phyloP scores from a whole-genome alignment of 2,329 filamentous ascomycete species.

The Talaromyces sp. region DNA sequence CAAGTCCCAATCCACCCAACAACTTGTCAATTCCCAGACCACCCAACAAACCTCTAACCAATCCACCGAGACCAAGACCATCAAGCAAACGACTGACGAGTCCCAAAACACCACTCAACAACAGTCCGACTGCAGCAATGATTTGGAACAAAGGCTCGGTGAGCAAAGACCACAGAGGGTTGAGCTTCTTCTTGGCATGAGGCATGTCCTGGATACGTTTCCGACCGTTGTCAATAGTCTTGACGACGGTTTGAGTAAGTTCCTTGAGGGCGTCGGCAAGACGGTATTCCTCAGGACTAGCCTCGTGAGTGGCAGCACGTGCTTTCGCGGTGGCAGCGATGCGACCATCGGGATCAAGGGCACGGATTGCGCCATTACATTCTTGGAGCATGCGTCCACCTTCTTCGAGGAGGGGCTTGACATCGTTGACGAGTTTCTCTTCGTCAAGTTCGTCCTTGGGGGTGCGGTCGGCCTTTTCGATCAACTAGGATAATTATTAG shows the following conservation, averaged over 20 bases:
- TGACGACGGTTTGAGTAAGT: conserved; percentile 73
- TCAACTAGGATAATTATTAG: conserved; percentile 50
- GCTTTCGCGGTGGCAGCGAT: conserved; percentile 83
- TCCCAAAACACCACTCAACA: conserved; percentile 77
- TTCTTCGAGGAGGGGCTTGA: conserved; percentile 85
- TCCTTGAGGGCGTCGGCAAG: conserved; percentile 82
- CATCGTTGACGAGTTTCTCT: conserved; percentile 78
- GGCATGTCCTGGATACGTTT: conserved; percentile 88
- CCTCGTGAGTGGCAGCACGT: conserved; percentile 69
- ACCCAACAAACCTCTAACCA: conserved; percentile 73
- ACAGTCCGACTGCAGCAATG: conserved; percentile 77
- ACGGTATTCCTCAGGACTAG: conserved; percentile 76
- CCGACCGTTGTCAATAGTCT: conserved; percentile 82
- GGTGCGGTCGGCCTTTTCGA: conserved; percentile 74
- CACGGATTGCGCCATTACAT: conserved; percentile 80
- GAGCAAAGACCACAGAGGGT: conserved; percentile 75
- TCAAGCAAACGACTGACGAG: conserved; percentile 77
- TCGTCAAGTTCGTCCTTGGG: conserved; percentile 73
- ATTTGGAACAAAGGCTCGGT: conserved; percentile 86
- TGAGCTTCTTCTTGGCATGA: conserved; percentile 90
- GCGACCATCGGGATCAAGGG: conserved; percentile 81
- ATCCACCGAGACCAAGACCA: conserved; percentile 74
- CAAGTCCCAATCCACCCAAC: conserved; percentile 51
- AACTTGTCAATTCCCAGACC: conserved; percentile 45
- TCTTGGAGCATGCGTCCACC: conserved; percentile 77